Evolutionary conservation across 495 filamentous ascomycete species (phyloP).

Genomic region (Echria macrotheca): DNA sequence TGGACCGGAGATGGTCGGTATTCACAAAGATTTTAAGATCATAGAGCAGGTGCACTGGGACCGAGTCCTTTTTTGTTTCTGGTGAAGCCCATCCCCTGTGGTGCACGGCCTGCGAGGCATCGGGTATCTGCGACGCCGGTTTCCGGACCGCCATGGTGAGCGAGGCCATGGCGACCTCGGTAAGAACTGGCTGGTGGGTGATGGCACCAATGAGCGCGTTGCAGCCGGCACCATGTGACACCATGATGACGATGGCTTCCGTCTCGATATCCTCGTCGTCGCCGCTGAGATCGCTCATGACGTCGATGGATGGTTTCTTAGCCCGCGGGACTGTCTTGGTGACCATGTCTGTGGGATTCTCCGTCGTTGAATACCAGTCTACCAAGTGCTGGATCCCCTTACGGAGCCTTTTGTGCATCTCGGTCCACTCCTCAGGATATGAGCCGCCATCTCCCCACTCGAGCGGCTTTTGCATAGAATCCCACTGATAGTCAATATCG

Average conservation of each 20-base stretch:
- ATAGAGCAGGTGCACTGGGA: slow-evolving; percentile 55
- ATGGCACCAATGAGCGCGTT: slow-evolving; percentile 92
- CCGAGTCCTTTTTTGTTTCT: slow-evolving; percentile 35
- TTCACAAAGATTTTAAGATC: slow-evolving; percentile 72
- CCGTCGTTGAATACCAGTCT: slow-evolving; percentile 62
- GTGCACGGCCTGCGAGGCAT: slow-evolving; percentile 14
- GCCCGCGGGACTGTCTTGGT: slow-evolving; percentile 27
- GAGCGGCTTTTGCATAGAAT: slow-evolving; percentile 71
- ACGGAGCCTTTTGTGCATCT: slow-evolving; percentile 86
- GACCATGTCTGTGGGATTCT: slow-evolving; percentile 46
- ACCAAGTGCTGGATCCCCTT: slow-evolving; percentile 70
- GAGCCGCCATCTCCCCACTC: slow-evolving; percentile 83
- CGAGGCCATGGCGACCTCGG: slow-evolving; percentile 85
- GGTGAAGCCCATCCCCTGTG: slow-evolving; percentile 8
- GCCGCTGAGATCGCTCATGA: slow-evolving; percentile 7
- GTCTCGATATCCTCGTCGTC: slow-evolving; percentile 44
- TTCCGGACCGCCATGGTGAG: slow-evolving; percentile 83
- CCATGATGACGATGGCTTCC: slow-evolving; percentile 80
- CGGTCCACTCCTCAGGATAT: slow-evolving; percentile 89
- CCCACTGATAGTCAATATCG: slow-evolving; percentile 88
- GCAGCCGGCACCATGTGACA: slow-evolving; percentile 96
- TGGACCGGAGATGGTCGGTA: slow-evolving; percentile 68
- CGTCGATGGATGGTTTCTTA: slow-evolving; percentile 18
- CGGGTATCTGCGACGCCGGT: slow-evolving; percentile 25
- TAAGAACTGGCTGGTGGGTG: slow-evolving; percentile 78